Conservation (phyloP, 108 stramenopile species). For the Fistulifera solaris region DNA sequence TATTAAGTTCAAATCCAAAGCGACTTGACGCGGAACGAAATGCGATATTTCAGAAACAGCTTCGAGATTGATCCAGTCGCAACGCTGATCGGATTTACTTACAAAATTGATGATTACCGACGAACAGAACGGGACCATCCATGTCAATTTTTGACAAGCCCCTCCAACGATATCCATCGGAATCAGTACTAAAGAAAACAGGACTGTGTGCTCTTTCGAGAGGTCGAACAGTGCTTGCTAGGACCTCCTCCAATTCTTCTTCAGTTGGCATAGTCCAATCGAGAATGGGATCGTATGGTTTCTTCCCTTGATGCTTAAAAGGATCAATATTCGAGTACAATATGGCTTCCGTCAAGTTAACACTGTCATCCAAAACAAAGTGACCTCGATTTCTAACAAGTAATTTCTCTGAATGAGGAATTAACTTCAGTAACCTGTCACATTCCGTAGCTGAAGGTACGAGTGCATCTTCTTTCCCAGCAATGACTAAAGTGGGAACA, state of each 20-base stretch:
- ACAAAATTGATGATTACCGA: conserved; percentile 86
- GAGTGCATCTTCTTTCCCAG: conserved; percentile 67
- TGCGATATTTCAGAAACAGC: conserved; percentile 1
- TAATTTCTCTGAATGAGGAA: conserved; percentile 56
- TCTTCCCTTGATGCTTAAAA: conserved; percentile 20
- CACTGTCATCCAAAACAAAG: conserved; percentile 61
- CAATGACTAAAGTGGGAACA: conserved; percentile 62
- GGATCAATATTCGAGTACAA: conserved; percentile 71
- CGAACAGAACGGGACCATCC: conserved; percentile 67
- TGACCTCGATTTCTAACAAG: conserved; percentile 56
- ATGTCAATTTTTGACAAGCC: conserved; percentile 34
- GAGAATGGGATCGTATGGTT: conserved; percentile 54
- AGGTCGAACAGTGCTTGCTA: conserved; percentile 48
- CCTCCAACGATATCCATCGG: conserved; percentile 41
- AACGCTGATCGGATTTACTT: too few relatives aligned
- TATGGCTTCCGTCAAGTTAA: conserved; percentile 82
- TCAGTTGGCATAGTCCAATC: conserved; percentile 66
- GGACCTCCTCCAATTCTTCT: conserved; percentile 34
- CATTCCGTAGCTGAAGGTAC: conserved; percentile 63
- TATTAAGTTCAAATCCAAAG: conserved; percentile 63
- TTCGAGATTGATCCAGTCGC: neutral
- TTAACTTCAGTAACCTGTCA: conserved; percentile 34
- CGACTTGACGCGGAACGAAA: conserved; percentile 10
- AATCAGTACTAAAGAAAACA: conserved; percentile 73
- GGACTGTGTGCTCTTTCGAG: conserved; percentile 49